phyloP scores from a whole-genome alignment of 495 filamentous ascomycete genomes.

The Amniculicola lignicola region DNA sequence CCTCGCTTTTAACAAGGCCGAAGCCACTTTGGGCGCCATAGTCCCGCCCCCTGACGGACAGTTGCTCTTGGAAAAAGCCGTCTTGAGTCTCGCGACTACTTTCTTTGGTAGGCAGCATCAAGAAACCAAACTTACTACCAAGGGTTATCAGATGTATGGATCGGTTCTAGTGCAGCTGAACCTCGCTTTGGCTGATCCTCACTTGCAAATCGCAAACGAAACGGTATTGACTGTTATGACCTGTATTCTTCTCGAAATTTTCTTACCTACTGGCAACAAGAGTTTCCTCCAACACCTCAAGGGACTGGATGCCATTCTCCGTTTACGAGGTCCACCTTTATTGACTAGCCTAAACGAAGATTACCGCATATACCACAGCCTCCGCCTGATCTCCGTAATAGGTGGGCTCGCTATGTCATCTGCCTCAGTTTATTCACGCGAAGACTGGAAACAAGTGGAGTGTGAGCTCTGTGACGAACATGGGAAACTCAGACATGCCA shows the following conservation, averaged over 20 bases:
- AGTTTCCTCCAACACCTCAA: conserved; percentile 15
- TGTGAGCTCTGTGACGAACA: neutral
- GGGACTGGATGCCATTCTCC: conserved; percentile 11
- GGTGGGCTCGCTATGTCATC: neutral
- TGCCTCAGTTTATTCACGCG: conserved; percentile 1
- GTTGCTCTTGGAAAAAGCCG: neutral
- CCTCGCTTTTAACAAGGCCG: conserved; percentile 10
- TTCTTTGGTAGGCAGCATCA: conserved; percentile 21
- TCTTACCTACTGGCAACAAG: conserved; percentile 9
- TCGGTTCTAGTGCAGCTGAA: conserved; percentile 12
- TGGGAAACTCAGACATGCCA: neutral
- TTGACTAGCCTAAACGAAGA: neutral
- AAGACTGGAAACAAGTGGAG: conserved; percentile 13
- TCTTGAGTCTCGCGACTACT: conserved; percentile 9
- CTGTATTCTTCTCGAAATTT: conserved; percentile 19
- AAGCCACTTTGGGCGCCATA: neutral
- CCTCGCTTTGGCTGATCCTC: neutral
- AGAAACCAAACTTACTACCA: neutral
- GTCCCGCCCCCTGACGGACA: neutral
- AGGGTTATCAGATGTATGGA: conserved; percentile 12
- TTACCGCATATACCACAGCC: neutral
- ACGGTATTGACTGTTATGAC: conserved; percentile 16
- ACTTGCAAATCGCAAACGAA: conserved; percentile 13
- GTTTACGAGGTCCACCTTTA: conserved; percentile 5
- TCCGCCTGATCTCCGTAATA: conserved; percentile 4